Conservation (phyloP, 73 alveolate species). For the Paramecium pentaurelia region DNA sequence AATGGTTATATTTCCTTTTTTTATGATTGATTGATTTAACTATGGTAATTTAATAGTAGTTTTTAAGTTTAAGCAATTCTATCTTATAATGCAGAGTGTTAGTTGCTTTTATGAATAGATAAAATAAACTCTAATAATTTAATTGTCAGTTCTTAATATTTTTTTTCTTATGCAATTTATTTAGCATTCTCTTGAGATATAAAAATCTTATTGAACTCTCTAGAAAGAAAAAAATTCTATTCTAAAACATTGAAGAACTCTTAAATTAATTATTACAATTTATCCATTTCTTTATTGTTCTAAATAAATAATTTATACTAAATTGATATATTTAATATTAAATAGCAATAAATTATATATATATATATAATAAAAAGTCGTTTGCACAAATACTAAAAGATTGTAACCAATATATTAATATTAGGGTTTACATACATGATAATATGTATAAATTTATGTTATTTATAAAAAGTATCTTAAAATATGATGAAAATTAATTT, state of each 20-base stretch:
- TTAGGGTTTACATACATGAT: not conserved
- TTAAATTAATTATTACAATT: not conserved
- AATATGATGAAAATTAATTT: not conserved
- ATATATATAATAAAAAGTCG: not conserved
- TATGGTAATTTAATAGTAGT: not conserved
- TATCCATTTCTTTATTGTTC: not conserved
- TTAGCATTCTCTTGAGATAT: not conserved
- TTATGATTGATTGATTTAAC: not conserved
- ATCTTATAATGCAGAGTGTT: not conserved
- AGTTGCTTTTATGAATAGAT: not conserved
- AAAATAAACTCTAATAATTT: not conserved
- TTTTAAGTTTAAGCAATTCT: not conserved
- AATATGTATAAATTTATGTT: not conserved
- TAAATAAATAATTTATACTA: not conserved
- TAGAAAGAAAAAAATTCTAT: not conserved
- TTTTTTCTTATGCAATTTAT: not conserved
- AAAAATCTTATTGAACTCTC: not conserved
- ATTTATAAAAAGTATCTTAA: not conserved
- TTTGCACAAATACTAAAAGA: not conserved
- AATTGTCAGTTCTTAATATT: not conserved
- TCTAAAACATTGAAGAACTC: not conserved
- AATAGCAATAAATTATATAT: not conserved
- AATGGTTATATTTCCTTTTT: not conserved
- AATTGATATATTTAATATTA: not conserved
- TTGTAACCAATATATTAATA: not conserved